Evolutionary conservation across 2,329 filamentous ascomycete species (phyloP), one percentile per base, ranked within the genome.

Genomic region (Alternaria alternata): DNA sequence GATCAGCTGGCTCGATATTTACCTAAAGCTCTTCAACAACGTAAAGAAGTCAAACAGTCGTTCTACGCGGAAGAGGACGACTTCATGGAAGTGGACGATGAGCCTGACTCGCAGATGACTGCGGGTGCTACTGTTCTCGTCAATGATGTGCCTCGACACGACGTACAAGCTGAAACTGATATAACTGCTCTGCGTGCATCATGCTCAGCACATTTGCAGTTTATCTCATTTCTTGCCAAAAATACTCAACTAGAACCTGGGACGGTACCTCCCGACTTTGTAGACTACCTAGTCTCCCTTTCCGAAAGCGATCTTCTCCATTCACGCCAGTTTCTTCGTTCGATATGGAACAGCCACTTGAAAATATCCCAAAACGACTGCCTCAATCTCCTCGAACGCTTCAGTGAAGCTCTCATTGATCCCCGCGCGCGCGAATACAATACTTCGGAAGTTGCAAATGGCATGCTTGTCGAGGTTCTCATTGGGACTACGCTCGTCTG

Each of bases 41-140:
- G 76, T 7, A 71, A 63, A 59, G 68, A 69, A 4, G 57, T 69
- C 12, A 78, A 74, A 26, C 69, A 75, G 24, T 77, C 77, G 1
- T 75, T 75, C 41, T 69, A 74, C 46, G 64, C 63, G 8, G 73
- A 75, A 54, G 72, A 81, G 4, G 78, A 82, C 9, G 87, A 89
- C 65, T 72, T 83, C 6, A 90, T 91, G 88, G 89, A 92, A 56
- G 70, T 93, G 5, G 90, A 93, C 68, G 83, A 84, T 34, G 83
- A 86, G 12, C 88, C 90, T 55, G 85, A 87, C 41, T 88, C 87
- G 0, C 87, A 90, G 65, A 81, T 81, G 53, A 88, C 84, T 62
- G 82, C 81, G 24, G 79, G 80, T 16, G 61, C 72, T 1, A 74
- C 80, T 30, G 80, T 78, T 32, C 46, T 65, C 42, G 66, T 76